Evolutionary conservation across 2,329 filamentous ascomycete genomes (phyloP).

Genomic region (Helotiales sp.): DNA sequence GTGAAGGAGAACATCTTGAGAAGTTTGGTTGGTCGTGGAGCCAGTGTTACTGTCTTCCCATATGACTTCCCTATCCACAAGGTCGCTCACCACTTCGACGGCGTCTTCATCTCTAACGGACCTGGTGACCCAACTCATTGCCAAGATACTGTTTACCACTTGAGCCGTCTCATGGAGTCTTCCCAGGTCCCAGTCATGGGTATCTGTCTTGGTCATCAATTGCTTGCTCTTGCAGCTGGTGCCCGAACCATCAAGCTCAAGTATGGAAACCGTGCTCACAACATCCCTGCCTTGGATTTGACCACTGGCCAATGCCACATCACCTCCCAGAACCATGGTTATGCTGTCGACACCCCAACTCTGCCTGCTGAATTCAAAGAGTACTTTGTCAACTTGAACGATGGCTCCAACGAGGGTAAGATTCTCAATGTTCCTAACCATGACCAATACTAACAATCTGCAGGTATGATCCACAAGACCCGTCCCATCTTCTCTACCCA

Average conservation of each 20-base stretch:
- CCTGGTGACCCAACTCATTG: constrained; percentile 98
- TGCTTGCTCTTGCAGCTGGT: constrained; percentile 85
- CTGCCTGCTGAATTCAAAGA: constrained; percentile 89
- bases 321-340: constrained; percentile 97
- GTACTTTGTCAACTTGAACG: constrained; percentile 98
- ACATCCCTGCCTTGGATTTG: constrained; percentile 92
- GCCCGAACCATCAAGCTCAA: constrained; percentile 95
- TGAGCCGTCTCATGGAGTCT: constrained; percentile 85
- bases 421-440: background rate
- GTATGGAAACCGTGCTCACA: constrained; percentile 98
- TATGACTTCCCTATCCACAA: constrained; percentile 98
- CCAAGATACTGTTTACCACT: constrained; percentile 89
- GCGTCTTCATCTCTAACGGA: constrained; percentile 98
- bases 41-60: constrained; percentile 91
- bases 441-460: constrained; percentile 22
- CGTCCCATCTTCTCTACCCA: constrained; percentile 98
- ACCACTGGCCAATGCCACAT: constrained; percentile 98
- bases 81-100: constrained; percentile 95
- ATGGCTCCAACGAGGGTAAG: constrained; percentile 88
- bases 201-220: constrained; percentile 96
- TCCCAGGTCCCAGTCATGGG: constrained; percentile 94
- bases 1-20: constrained; percentile 99
- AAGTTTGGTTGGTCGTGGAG: constrained; percentile 86
- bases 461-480: constrained; percentile 87
- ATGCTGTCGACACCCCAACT: constrained; percentile 85